Percentiles rank a stretch among this genome's conserved stretches.
Evolutionary conservation across 2,329 filamentous ascomycete species (phyloP).

Genomic region (Sarocladium kiliense): DNA sequence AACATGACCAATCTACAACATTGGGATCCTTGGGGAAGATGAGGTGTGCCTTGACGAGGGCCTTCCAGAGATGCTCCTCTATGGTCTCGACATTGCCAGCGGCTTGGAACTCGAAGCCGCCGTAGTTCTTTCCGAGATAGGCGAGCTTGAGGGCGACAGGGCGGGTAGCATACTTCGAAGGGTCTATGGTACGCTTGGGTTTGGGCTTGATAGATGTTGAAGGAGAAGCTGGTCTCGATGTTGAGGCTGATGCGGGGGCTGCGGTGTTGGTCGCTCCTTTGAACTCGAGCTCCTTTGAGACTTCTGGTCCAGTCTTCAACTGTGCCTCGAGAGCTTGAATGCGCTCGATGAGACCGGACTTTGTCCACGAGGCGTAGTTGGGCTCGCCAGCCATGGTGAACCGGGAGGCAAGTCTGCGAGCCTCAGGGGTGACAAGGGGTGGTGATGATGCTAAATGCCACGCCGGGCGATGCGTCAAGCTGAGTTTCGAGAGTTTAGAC

Average conservation of each 20-base stretch:
- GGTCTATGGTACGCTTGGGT: slow-evolving; percentile 59
- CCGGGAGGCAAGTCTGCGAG: slow-evolving; percentile 8
- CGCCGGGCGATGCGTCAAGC: neutral
- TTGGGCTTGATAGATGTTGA: slow-evolving; percentile 30
- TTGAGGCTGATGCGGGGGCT: slow-evolving; percentile 10
- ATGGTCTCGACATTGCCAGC: slow-evolving; percentile 72
- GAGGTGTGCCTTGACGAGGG: slow-evolving; percentile 72
- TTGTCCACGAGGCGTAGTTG: slow-evolving; percentile 63
- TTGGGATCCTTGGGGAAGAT: slow-evolving; percentile 66
- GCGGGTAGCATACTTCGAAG: slow-evolving; percentile 74
- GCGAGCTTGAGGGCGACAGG: slow-evolving; percentile 89
- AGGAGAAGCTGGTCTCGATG: neutral
- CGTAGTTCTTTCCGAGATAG: slow-evolving; percentile 86
- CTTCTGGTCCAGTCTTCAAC: slow-evolving; percentile 35
- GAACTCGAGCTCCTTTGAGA: neutral
- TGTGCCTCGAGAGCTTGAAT: slow-evolving; percentile 64
- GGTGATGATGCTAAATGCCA: neutral
- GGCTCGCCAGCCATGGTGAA: slow-evolving; percentile 24
- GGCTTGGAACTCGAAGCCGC: slow-evolving; percentile 84
- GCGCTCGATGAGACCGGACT: slow-evolving; percentile 61
- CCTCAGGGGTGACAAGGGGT: slow-evolving; percentile 7
- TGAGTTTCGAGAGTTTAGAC: neutral
- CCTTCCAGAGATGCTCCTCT: slow-evolving; percentile 92
- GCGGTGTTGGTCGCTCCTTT: slow-evolving; percentile 8
- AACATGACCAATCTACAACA: slow-evolving; percentile 72